A percentile compares a stretch with the other conserved stretches of the same genome.
phyloP scores from a whole-genome alignment of 345 rosid genomes.

The Ricinus communis region DNA sequence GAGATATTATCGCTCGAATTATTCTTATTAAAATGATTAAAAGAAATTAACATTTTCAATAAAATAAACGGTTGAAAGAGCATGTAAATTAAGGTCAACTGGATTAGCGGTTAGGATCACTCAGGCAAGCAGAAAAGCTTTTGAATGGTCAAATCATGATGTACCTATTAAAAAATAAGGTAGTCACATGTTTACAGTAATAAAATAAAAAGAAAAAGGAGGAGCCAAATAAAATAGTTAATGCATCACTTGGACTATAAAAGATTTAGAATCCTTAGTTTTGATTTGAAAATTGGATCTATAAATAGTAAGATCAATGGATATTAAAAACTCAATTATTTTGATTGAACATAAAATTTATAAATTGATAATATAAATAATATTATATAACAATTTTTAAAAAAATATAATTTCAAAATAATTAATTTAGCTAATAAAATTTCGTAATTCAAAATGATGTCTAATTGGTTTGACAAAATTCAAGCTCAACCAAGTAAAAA shows the following conservation, averaged over 20 bases:
- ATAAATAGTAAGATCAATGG: not conserved
- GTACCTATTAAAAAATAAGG: not conserved
- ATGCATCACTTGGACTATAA: no score
- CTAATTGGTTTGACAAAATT: no score
- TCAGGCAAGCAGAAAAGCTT: not conserved
- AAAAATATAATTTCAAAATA: no score
- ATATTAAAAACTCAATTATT: not conserved
- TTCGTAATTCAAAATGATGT: no score
- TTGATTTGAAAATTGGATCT: not conserved
- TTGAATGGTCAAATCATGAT: not conserved
- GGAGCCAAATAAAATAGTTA: no score
- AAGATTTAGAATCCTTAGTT: not conserved
- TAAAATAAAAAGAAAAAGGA: no score
- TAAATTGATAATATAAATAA: not conserved
- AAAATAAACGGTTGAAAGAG: no score
- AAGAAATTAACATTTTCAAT: not conserved
- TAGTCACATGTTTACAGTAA: not conserved
- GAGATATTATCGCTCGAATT: not conserved
- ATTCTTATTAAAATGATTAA: not conserved
- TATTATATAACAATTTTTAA: no score
- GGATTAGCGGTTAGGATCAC: not conserved
- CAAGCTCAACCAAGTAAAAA: no score
- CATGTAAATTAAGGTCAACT: not conserved
- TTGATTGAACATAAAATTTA: not conserved
- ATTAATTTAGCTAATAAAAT: no score